phyloP scores from a whole-genome alignment of 2,329 filamentous ascomycete genomes.

The Mycocentrospora acerina region DNA sequence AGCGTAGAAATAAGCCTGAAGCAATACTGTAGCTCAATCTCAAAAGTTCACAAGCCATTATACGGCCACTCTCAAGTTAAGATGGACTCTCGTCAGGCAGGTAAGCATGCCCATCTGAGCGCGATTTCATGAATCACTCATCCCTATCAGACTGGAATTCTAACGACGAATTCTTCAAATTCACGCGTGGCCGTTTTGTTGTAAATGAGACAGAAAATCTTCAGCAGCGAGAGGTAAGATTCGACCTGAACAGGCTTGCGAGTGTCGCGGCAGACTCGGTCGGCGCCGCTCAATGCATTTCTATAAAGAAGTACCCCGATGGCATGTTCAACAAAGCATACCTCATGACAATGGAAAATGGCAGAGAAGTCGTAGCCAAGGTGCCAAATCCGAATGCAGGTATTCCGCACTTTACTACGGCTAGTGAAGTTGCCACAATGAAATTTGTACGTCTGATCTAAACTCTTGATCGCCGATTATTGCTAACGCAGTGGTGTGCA shows the following conservation, averaged over 20 bases:
- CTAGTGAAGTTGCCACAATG: constrained; percentile 39
- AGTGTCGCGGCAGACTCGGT: constrained; percentile 15
- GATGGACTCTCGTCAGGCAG: constrained; percentile 1
- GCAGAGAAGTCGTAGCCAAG: constrained; percentile 34
- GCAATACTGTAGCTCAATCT: too few relatives aligned
- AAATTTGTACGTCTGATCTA: constrained; percentile 4
- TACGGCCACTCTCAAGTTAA: too few relatives aligned
- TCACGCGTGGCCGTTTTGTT: constrained; percentile 4
- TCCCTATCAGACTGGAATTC: too few relatives aligned
- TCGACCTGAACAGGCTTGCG: constrained; percentile 8
- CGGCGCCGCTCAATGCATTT: constrained; percentile 18
- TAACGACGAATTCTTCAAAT: too few relatives aligned
- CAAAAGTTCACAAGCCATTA: too few relatives aligned
- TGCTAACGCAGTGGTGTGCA: not conserved
- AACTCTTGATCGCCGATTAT: not conserved
- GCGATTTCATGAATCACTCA: constrained; percentile 1
- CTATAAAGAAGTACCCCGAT: constrained; percentile 26
- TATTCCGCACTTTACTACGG: constrained; percentile 27
- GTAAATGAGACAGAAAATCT: constrained; percentile 1
- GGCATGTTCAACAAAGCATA: constrained; percentile 36
- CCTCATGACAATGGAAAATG: constrained; percentile 37
- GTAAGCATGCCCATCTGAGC: constrained; percentile 1
- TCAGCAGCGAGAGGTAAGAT: constrained; percentile 3
- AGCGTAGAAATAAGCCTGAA: too few relatives aligned
- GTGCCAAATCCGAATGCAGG: constrained; percentile 38